Conservation (phyloP, 306 rosid species). For the apple (Malus domestica) region ASM211411v1 NC_041802.1:4938001-4938500, state of each 20-base stretch:
- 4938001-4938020: conserved; percentile 8
- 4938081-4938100: conserved; percentile 3
- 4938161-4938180: conserved; percentile 30
- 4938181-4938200: conserved; percentile 26
- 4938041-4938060: not conserved
- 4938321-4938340: conserved; percentile 32
- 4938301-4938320: conserved; percentile 24
- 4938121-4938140: conserved; percentile 56
- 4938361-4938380: conserved; percentile 37
- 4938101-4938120: conserved; percentile 14
- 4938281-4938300: conserved; percentile 16
- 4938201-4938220: conserved; percentile 26
- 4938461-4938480: conserved; percentile 67
- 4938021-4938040: conserved; percentile 23
- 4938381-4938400: conserved; percentile 29
- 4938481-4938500: conserved; percentile 33
- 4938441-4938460: conserved; percentile 56
- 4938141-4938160: conserved; percentile 63
- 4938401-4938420: conserved; percentile 28
- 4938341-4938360: conserved; percentile 31
- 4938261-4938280: conserved; percentile 33
- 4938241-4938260: conserved; percentile 61
- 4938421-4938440: conserved; percentile 48
- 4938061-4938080: conserved; percentile 24
- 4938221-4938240: conserved; percentile 62